Conservation (phyloP, 2,329 filamentous ascomycete genomes). For the Fusarium coffeatum region DNA sequence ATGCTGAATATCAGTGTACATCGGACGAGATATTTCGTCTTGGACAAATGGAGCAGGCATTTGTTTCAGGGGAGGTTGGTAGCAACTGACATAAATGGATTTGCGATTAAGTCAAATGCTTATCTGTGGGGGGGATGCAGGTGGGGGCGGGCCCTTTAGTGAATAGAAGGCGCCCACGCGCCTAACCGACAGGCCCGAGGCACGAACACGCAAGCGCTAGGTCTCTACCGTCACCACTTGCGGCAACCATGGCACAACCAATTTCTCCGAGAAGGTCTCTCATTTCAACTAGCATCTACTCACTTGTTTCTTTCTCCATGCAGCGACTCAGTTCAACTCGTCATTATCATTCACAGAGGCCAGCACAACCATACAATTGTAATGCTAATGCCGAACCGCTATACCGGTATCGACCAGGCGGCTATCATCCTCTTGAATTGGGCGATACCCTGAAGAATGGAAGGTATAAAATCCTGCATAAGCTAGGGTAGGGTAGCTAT, state of each 20-base stretch:
- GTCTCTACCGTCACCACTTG: too few relatives aligned
- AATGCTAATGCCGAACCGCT: not conserved
- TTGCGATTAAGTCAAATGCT: too few relatives aligned
- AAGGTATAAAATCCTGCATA: constrained; percentile 57
- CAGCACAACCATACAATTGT: not conserved
- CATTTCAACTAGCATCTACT: not conserved
- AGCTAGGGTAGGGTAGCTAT: constrained; percentile 57
- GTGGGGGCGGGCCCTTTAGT: too few relatives aligned
- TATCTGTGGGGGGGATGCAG: too few relatives aligned
- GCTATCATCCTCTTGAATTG: constrained; percentile 56
- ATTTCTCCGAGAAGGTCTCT: not conserved
- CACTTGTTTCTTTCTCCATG: too few relatives aligned
- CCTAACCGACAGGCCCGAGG: too few relatives aligned
- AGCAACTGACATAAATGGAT: not conserved
- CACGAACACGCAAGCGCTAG: too few relatives aligned
- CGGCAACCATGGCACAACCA: not conserved
- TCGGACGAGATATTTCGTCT: not conserved
- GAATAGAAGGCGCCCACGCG: too few relatives aligned
- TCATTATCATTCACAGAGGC: not conserved
- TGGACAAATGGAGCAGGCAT: not conserved
- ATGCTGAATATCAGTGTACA: not conserved
- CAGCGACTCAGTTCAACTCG: not conserved
- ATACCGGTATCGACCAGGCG: constrained; percentile 50
- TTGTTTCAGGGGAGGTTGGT: not conserved
- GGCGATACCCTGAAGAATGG: constrained; percentile 53